phyloP scores from a whole-genome alignment of 1,284 basidiomycete genomes.

The Moesziomyces sp. region DNA sequence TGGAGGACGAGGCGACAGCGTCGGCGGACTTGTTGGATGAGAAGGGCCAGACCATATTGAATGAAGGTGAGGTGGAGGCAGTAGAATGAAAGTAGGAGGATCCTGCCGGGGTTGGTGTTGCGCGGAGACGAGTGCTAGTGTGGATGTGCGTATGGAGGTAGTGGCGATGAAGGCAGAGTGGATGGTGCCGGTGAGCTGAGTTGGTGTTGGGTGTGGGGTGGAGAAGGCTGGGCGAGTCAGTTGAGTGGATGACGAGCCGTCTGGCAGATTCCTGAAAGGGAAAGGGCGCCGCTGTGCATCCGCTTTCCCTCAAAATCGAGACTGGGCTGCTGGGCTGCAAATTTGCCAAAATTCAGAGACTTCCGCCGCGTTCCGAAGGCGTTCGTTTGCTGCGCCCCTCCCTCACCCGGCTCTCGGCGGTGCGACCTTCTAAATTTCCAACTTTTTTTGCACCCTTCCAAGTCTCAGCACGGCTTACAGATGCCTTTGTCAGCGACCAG shows the following conservation, averaged over 20 bases:
- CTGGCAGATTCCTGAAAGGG: too few relatives aligned
- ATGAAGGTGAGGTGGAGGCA: neutral
- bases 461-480: neutral
- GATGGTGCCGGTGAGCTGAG: neutral
- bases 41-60: constrained; percentile 53
- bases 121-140: neutral
- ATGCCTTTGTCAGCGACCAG: constrained; percentile 20
- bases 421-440: constrained; percentile 28
- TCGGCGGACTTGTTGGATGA: constrained; percentile 33
- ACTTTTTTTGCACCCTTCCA: constrained; percentile 16
- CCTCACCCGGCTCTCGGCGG: neutral
- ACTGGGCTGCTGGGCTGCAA: neutral
- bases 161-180: constrained; percentile 2
- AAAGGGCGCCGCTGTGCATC: neutral
- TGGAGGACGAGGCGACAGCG: constrained; percentile 31
- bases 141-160: neutral
- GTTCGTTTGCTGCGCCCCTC: neutral
- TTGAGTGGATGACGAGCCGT: neutral
- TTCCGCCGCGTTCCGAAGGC: constrained; percentile 39
- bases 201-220: neutral
- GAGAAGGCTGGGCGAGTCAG: neutral
- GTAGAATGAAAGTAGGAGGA: too few relatives aligned
- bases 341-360: neutral
- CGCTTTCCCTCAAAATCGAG: neutral
- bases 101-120: too few relatives aligned